phyloP scores from a whole-genome alignment of 2,329 filamentous ascomycete species.

The Talaromyces sp. region DNA sequence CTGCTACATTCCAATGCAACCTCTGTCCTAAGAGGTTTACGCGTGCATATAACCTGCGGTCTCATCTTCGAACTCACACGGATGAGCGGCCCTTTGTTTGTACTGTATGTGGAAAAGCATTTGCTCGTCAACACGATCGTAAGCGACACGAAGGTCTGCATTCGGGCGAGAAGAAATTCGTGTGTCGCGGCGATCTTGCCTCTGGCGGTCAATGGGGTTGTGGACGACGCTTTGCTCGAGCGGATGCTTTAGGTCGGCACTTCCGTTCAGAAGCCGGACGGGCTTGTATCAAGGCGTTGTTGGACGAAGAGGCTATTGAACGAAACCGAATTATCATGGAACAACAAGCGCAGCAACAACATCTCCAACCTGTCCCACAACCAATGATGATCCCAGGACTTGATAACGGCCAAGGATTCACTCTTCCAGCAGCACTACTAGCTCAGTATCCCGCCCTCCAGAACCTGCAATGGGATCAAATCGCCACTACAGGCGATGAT shows the following conservation, averaged over 20 bases:
- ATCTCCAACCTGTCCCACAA: constrained; percentile 56
- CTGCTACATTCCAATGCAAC: constrained; percentile 91
- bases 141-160: constrained; percentile 96
- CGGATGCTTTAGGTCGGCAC: constrained; percentile 88
- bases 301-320: constrained; percentile 89
- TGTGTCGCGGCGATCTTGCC: constrained; percentile 88
- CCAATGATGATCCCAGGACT: constrained; percentile 60
- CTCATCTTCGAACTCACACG: constrained; percentile 91
- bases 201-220: constrained; percentile 86
- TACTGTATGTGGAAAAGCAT: constrained; percentile 94
- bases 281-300: constrained; percentile 93
- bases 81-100: constrained; percentile 97
- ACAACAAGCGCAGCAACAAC: constrained; percentile 61
- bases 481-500: constrained; percentile 57
- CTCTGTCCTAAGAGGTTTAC: constrained; percentile 96
- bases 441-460: constrained; percentile 93
- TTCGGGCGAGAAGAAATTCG: constrained; percentile 97
- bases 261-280: constrained; percentile 94
- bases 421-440: constrained; percentile 80
- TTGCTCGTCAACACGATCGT: constrained; percentile 93
- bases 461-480: constrained; percentile 80
- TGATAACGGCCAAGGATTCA: constrained; percentile 59
- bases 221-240: constrained; percentile 85
- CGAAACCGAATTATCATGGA: constrained; percentile 72
- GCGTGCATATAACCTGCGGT: constrained; percentile 91